Base-by-base conservation (phyloP, 176 grass and related monocot genomes). In the Carex kokanica region DNA sequence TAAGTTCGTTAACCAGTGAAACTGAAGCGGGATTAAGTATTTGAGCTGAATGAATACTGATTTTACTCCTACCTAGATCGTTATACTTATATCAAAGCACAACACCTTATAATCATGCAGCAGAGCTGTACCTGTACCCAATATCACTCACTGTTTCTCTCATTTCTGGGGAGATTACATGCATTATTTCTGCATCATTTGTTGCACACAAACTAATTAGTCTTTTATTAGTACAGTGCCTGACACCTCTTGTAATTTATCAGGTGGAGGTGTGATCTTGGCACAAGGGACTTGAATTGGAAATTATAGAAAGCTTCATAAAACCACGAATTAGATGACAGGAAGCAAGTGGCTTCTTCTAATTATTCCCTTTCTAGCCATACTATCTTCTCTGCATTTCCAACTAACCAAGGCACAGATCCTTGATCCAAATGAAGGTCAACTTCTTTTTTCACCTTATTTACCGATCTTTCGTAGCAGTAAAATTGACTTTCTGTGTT, bases 391-490 rank as follows among this genome's bases (percentile, higher is more conserved):
- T 36, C 40, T 65, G 32, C 25, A 79, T 88, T 54, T 80, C 27
- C 86, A 82, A 74, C 85, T 83, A n/a, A 36, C 81, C 5, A 27
- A 52, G n/a, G 90, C 90, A 74, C 87, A 90, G 36, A 54, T 88
- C 8, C 94, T 88, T 6, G 81, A 93, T 59, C 92, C 89, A 85
- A 91, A 87, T 85, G 95, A 98, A 98, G 92, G 95, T 98, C 87
- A 47, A 45, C 67, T 84, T 60, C 25, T n/a, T 84, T 12, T 38
- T 61, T 62, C 27, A 29, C 18, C 59, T 78, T 73, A 66, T 63
- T n/a, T 38, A 45, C 45, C 52, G 72, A 72, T 24, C 69, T 55
- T 17, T 78, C 1, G 18, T 43, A 73, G 8, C 54, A 63, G 72
- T 13, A 53, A 60, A 57, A 74, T 56, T 81, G 67, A 83, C 64